Percentiles rank a stretch among this genome's conserved stretches.
Evolutionary conservation across 371 early-diverging fungal genomes (phyloP).

Genomic region (Mucor piriformis): DNA sequence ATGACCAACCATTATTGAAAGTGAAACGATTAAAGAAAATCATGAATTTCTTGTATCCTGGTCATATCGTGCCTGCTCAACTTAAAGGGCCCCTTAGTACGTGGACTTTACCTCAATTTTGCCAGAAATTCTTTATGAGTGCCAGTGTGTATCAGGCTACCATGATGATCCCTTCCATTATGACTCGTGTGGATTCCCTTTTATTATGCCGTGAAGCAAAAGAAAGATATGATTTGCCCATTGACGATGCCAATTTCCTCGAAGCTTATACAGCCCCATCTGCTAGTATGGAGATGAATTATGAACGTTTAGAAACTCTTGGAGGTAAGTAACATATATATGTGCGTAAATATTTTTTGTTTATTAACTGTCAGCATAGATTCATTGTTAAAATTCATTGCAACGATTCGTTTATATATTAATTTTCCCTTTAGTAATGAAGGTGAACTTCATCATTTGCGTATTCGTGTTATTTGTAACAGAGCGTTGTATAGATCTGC

Average conservation of each 20-base stretch:
- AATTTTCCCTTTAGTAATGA: conserved; percentile 80
- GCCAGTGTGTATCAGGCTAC: conserved; percentile 58
- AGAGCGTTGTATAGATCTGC: conserved; percentile 66
- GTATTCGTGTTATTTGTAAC: conserved; percentile 81
- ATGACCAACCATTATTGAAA: conserved; percentile 55
- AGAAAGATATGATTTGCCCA: conserved; percentile 38
- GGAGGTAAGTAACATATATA: conserved; percentile 72
- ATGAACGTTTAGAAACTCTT: conserved; percentile 94
- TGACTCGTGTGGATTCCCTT: conserved; percentile 68
- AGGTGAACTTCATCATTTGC: conserved; percentile 73
- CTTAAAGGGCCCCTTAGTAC: conserved; percentile 32
- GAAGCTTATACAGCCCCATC: conserved; percentile 79
- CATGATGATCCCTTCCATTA: conserved; percentile 67
- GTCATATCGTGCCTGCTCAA: conserved; percentile 22
- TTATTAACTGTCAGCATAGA: conserved; percentile 55
- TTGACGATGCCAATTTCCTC: conserved; percentile 55
- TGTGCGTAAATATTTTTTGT: too few species aligned
- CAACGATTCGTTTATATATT: conserved; percentile 79
- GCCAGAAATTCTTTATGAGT: conserved; percentile 49
- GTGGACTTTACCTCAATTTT: conserved; percentile 63
- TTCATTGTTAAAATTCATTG: conserved; percentile 87
- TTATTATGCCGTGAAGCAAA: conserved; percentile 63
- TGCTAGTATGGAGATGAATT: conserved; percentile 73
- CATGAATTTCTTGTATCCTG: conserved; percentile 58
- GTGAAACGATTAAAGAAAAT: conserved; percentile 47